Evolutionary conservation across 2,329 filamentous ascomycete genomes (phyloP).

Genomic region (Sclerotinia trifoliorum): DNA sequence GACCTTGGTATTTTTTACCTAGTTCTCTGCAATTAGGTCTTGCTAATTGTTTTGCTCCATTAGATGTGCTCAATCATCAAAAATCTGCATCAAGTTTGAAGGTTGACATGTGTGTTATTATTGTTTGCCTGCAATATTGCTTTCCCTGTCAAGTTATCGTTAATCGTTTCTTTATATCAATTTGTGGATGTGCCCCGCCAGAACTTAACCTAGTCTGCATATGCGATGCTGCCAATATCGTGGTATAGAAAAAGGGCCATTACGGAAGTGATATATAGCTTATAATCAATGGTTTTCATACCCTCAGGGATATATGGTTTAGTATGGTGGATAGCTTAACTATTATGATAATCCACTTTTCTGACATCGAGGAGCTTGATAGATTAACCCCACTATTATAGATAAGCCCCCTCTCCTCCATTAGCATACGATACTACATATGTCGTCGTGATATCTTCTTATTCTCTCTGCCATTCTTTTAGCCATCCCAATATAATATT

Average conservation of each 20-base stretch:
- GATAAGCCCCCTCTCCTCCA: too few species aligned
- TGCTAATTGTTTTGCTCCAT: neutral
- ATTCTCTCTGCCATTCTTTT: neutral
- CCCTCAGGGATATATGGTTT: too few species aligned
- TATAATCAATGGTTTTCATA: too few species aligned
- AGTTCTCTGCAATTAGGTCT: neutral
- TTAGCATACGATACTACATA: too few species aligned
- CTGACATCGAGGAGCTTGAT: too few species aligned
- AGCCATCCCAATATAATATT: too few species aligned
- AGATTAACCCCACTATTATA: neutral
- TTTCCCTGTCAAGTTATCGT: neutral
- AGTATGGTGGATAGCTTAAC: too few species aligned
- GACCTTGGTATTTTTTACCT: neutral
- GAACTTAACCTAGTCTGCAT: neutral
- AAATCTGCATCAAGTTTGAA: neutral
- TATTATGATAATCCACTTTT: too few species aligned
- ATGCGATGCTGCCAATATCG: neutral
- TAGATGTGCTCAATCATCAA: neutral
- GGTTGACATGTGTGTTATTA: neutral
- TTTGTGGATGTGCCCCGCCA: neutral
- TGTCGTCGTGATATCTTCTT: neutral
- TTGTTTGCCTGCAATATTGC: neutral
- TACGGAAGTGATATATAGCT: too few species aligned
- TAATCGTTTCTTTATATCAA: neutral
- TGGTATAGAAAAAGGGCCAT: too few species aligned